phyloP scores from a whole-genome alignment of 176 grass and related monocot species.

The Hsuehochloa calcarea region DNA sequence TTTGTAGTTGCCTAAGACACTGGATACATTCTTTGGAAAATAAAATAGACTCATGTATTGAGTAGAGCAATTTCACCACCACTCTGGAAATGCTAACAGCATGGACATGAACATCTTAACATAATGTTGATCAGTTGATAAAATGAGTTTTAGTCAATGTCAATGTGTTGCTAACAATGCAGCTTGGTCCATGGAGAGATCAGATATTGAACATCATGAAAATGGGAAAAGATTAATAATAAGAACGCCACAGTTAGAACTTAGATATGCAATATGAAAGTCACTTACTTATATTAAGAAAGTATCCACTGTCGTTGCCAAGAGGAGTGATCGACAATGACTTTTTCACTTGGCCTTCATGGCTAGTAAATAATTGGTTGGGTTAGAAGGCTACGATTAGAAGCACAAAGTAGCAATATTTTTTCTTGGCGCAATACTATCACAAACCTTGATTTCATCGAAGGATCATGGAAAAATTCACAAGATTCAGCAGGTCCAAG shows the following conservation, averaged over 20 bases:
- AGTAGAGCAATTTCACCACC: neutral
- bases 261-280: neutral
- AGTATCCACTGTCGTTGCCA: constrained; percentile 62
- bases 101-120: neutral
- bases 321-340: constrained; percentile 60
- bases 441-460: constrained; percentile 96
- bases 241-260: constrained; percentile 7
- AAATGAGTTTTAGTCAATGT: neutral
- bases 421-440: neutral
- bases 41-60: neutral
- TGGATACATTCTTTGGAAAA: neutral
- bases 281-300: constrained; percentile 76
- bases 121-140: neutral
- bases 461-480: constrained; percentile 96
- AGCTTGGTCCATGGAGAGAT: neutral
- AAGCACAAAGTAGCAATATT: neutral
- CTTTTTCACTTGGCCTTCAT: constrained; percentile 90
- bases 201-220: constrained; percentile 15
- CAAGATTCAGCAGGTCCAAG: constrained; percentile 88
- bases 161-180: neutral
- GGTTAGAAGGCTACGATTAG: constrained; percentile 12
- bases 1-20: neutral
- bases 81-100: neutral
- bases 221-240: constrained; percentile 3
- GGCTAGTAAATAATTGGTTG: constrained; percentile 6